These are phyloP conservation scores for Arachis stenosperma DNA, from an alignment of 306 rosid species.

Conservation along the genomic window DNA sequence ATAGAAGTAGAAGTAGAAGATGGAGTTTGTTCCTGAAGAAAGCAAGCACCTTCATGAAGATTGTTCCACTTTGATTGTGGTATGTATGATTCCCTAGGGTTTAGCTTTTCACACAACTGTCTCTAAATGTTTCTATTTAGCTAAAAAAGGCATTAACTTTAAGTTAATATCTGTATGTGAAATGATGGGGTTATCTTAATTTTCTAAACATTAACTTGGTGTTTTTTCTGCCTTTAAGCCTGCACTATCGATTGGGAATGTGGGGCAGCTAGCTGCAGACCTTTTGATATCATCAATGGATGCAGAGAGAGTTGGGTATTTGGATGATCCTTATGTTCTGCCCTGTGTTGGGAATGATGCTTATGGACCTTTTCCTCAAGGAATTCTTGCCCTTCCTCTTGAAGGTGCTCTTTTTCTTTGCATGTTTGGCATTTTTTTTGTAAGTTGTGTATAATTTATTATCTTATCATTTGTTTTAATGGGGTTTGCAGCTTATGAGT, in stretches of 20 bases:
- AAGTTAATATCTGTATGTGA: background rate
- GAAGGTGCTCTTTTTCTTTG: constrained; percentile 63
- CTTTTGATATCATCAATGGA: constrained; percentile 68
- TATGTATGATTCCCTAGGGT: constrained; percentile 47
- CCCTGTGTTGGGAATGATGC: constrained; percentile 97
- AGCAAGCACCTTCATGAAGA: constrained; percentile 52
- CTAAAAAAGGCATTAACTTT: constrained; percentile 1
- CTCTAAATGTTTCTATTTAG: background rate
- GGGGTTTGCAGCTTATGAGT: constrained; percentile 75
- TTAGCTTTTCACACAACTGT: background rate
- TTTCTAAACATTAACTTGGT: background rate
- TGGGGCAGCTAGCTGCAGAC: constrained; percentile 86
- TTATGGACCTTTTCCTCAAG: constrained; percentile 76
- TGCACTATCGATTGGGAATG: constrained; percentile 87
- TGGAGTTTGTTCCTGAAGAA: constrained; percentile 74
- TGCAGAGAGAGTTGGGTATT: constrained; percentile 77
- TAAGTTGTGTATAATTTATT: background rate
- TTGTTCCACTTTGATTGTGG: constrained; percentile 80
- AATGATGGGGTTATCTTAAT: constrained; percentile 31
- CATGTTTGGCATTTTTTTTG: background rate
- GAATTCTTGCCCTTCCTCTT: constrained; percentile 84
- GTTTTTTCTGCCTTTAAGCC: constrained; percentile 49
- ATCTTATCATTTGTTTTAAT: background rate
- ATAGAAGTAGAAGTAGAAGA: constrained; percentile 17
- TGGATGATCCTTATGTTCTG: constrained; percentile 77